These are phyloP conservation scores for Phenoliferia sp. DNA, from an alignment of 1,284 basidiomycete species.

Conservation along the genomic window DNA sequence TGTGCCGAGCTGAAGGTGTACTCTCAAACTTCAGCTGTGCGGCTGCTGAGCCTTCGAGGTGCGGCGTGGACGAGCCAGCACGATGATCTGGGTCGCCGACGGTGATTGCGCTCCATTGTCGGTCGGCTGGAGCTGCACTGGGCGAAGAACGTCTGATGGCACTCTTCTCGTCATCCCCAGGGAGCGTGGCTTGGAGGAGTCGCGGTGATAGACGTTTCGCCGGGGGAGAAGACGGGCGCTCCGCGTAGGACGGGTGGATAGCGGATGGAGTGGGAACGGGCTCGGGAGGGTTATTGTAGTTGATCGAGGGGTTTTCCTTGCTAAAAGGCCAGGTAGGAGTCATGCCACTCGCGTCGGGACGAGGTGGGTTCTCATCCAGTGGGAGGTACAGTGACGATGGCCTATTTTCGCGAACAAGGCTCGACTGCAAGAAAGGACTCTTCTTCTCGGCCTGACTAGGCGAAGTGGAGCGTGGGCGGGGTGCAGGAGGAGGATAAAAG, in stretches of 20 bases:
- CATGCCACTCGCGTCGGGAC: not conserved
- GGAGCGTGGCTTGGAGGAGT: not conserved
- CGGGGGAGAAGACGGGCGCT: too few relatives aligned
- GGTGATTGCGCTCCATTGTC: not conserved
- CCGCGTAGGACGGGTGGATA: slow-evolving; percentile 30
- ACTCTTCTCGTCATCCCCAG: not conserved
- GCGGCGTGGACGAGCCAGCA: not conserved
- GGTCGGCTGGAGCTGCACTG: not conserved
- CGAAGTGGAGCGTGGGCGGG: not conserved
- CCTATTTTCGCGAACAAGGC: slow-evolving; percentile 9
- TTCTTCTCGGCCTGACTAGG: not conserved
- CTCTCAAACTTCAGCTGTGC: not conserved
- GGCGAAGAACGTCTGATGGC: not conserved
- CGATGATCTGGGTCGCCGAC: not conserved
- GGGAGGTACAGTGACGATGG: slow-evolving; percentile 29
- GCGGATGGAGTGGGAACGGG: slow-evolving; percentile 5
- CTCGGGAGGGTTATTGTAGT: slow-evolving; percentile 1
- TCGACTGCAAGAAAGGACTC: not conserved
- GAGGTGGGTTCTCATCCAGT: slow-evolving; percentile 12
- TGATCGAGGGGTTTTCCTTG: not conserved
- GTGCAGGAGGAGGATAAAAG: not conserved
- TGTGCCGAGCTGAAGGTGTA: not conserved
- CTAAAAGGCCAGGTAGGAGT: slow-evolving; percentile 25
- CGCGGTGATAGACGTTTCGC: not conserved
- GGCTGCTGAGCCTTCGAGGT: not conserved